Evolutionary conservation across 495 filamentous ascomycete species (phyloP).

Genomic region (Ascodesmis nigricans): DNA sequence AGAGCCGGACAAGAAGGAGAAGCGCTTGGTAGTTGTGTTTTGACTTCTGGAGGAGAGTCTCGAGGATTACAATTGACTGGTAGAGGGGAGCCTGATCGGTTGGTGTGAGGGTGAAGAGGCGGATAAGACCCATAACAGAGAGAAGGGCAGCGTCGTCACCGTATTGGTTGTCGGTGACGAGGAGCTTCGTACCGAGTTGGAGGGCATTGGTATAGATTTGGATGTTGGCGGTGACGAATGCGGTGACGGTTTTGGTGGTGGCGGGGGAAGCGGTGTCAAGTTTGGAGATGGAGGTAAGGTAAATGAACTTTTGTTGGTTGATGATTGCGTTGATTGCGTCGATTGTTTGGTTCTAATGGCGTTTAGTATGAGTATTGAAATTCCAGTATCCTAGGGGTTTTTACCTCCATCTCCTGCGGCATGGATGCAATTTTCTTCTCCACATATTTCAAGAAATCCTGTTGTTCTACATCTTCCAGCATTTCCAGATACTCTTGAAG

Average conservation of each 20-base stretch:
- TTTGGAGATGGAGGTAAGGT: slow-evolving; percentile 28
- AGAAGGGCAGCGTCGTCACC: slow-evolving; percentile 36
- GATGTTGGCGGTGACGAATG: slow-evolving; percentile 29
- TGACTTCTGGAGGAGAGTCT: slow-evolving; percentile 29
- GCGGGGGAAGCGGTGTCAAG: slow-evolving; percentile 1
- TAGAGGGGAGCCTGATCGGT: slow-evolving; percentile 26
- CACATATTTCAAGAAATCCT: slow-evolving; percentile 25
- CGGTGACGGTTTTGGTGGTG: slow-evolving; percentile 2
- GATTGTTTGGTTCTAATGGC: slow-evolving; percentile 13
- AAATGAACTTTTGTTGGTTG: slow-evolving; percentile 36
- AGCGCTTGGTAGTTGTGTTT: slow-evolving; percentile 37
- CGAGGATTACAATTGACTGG: slow-evolving; percentile 30
- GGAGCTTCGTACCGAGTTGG: slow-evolving; percentile 16
- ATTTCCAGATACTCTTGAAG: slow-evolving; percentile 27
- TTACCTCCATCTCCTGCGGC: slow-evolving; percentile 22
- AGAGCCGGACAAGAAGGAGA: slow-evolving; percentile 32
- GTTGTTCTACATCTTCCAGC: slow-evolving; percentile 23
- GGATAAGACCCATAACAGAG: slow-evolving; percentile 34
- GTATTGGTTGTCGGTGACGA: slow-evolving; percentile 33
- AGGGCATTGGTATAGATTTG: slow-evolving; percentile 26
- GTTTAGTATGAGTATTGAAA: slow-evolving; percentile 6
- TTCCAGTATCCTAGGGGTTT: slow-evolving; percentile 1
- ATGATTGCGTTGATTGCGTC: slow-evolving; percentile 25
- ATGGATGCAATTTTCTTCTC: slow-evolving; percentile 10
- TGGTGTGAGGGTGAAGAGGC: slow-evolving; percentile 21